A percentile compares a stretch with the other conserved stretches of the same genome.
Evolutionary conservation across 1,284 basidiomycete species (phyloP).

Genomic region (Takashimella tepidaria): DNA sequence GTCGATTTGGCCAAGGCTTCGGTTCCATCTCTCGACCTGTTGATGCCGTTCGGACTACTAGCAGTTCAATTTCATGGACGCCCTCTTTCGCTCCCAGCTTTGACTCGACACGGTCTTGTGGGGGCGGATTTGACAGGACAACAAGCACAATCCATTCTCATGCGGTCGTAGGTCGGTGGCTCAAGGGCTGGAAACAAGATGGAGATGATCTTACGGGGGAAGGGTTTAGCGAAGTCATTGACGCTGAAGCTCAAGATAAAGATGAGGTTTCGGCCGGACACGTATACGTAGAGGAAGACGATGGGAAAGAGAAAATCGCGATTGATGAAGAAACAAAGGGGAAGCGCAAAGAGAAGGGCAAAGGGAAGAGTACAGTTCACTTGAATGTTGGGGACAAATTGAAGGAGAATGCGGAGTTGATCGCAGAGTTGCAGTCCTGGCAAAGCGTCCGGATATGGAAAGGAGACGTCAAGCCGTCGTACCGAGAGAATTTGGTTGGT

Average conservation of each 20-base stretch:
- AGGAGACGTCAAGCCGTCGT: conserved; percentile 16
- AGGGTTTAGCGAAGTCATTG: neutral
- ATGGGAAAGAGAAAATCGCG: neutral
- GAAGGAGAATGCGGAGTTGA: conserved; percentile 25
- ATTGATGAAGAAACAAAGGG: neutral
- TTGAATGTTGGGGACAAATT: conserved; percentile 22
- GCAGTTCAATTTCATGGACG: neutral
- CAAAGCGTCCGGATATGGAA: conserved; percentile 29
- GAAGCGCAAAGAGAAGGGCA: conserved; percentile 12
- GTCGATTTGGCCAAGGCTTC: neutral
- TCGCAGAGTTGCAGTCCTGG: conserved; percentile 39
- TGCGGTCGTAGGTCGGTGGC: neutral
- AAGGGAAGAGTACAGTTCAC: conserved; percentile 4
- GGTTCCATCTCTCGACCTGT: neutral
- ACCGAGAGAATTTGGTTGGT: conserved; percentile 35
- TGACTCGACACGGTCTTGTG: conserved; percentile 26
- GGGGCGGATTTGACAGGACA: conserved; percentile 33
- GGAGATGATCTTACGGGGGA: neutral
- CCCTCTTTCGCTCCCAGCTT: conserved; percentile 35
- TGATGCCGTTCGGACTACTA: neutral
- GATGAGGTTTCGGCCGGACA: conserved; percentile 9
- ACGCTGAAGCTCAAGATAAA: conserved; percentile 3
- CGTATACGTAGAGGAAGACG: conserved; percentile 1
- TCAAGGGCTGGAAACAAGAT: neutral
- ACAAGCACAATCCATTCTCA: conserved; percentile 37